Percentiles rank a stretch among this genome's conserved stretches.
Evolutionary conservation across 169 alveolate species (phyloP).

Genomic region (Plasmodium knowlesi): DNA sequence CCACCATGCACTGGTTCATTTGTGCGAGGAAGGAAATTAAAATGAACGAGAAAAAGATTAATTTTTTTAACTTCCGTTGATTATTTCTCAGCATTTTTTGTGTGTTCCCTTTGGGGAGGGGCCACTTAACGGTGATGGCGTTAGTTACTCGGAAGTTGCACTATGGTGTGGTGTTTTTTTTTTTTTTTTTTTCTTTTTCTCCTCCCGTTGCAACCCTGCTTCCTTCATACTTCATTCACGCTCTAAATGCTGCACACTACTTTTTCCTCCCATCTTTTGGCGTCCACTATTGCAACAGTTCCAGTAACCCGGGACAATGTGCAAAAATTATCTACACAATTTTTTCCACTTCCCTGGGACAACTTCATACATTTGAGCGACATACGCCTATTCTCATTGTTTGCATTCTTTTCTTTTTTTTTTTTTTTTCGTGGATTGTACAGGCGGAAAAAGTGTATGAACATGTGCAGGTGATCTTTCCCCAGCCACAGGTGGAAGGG

Average conservation of each 20-base stretch:
- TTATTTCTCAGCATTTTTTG: constrained; percentile 13
- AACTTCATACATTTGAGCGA: neutral
- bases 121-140: neutral
- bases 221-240: neutral
- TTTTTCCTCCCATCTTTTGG: neutral
- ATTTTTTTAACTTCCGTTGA: neutral
- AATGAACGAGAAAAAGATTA: neutral
- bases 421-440: neutral
- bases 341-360: neutral
- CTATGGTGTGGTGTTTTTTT: neutral
- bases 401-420: neutral
- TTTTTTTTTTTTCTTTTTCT: neutral
- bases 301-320: neutral
- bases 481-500: neutral
- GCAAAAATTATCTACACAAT: neutral
- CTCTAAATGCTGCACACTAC: neutral
- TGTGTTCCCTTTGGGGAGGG: constrained; percentile 3
- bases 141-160: neutral
- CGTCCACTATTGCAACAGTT: neutral
- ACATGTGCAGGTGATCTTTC: neutral
- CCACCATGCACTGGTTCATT: constrained; percentile 9
- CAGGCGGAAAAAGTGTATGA: neutral
- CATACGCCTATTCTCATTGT: neutral
- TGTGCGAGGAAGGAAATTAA: neutral
- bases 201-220: neutral